phyloP scores from a whole-genome alignment of 345 rosid species.

The Eucalyptus pauciflora region DNA sequence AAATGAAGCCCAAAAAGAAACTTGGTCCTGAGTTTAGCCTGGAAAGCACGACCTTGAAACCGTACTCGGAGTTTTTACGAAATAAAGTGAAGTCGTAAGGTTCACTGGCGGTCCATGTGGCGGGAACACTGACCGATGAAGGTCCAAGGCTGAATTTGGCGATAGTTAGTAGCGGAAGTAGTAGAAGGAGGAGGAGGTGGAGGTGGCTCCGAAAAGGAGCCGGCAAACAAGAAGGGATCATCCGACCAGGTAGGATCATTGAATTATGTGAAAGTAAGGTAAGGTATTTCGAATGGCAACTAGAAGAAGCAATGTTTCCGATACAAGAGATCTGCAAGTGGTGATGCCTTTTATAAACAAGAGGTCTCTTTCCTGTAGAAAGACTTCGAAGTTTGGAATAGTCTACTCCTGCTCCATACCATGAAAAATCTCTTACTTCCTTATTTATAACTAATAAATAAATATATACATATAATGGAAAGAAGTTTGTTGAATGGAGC shows the following conservation, averaged over 20 bases:
- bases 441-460: neutral
- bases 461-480: too few species aligned
- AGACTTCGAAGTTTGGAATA: neutral
- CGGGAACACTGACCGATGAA: neutral
- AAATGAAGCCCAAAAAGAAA: accelerated
- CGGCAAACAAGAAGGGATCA: neutral
- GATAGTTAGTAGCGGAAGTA: neutral
- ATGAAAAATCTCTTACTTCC: neutral
- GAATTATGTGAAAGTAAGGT: accelerated
- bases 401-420: accelerated
- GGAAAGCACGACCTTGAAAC: neutral
- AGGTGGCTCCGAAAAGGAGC: neutral
- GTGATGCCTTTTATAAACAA: neutral
- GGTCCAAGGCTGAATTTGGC: neutral
- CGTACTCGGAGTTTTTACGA: too few species aligned
- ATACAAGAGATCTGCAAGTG: accelerated
- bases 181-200: neutral
- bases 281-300: accelerated
- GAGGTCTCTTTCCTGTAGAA: accelerated
- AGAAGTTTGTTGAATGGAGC: neutral
- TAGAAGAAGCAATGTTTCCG: accelerated
- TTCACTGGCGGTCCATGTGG: accelerated
- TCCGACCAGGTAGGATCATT: accelerated
- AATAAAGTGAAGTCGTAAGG: neutral
- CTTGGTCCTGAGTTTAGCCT: neutral